Conservation (phyloP, 495 filamentous ascomycete genomes). For the Podospora didyma region DNA sequence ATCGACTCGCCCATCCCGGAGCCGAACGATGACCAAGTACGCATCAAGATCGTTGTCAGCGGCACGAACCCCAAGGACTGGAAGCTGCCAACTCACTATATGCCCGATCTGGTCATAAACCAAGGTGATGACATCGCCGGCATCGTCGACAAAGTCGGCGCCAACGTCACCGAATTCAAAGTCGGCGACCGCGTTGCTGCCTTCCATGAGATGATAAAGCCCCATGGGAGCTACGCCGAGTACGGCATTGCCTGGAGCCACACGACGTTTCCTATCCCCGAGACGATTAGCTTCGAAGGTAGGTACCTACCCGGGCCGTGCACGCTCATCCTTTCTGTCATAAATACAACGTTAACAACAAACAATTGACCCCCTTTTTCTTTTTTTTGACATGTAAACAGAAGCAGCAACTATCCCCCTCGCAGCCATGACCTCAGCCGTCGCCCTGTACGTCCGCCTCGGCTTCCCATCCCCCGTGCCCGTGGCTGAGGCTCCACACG, state of each 20-base stretch:
- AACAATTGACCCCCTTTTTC: no score
- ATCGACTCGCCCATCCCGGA: slow-evolving; percentile 59
- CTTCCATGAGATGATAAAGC: slow-evolving; percentile 56
- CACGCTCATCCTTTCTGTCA: no score
- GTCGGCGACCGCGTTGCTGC: slow-evolving; percentile 66
- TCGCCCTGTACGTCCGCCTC: slow-evolving; percentile 58
- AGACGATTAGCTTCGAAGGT: slow-evolving; percentile 64
- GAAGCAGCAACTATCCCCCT: slow-evolving; percentile 70
- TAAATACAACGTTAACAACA: no score
- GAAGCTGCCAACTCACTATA: slow-evolving; percentile 46
- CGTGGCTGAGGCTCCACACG: slow-evolving; percentile 17
- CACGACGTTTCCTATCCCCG: slow-evolving; percentile 66
- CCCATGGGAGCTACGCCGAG: slow-evolving; percentile 64
- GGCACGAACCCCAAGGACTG: slow-evolving; percentile 81
- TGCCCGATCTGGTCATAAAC: slow-evolving; percentile 34
- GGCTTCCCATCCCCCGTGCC: slow-evolving; percentile 64
- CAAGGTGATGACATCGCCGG: slow-evolving; percentile 72
- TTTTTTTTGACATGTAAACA: slow-evolving; percentile 7
- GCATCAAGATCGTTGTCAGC: slow-evolving; percentile 65
- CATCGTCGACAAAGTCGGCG: slow-evolving; percentile 57
- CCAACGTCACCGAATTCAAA: slow-evolving; percentile 57
- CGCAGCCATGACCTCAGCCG: slow-evolving; percentile 68
- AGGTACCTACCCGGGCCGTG: slow-evolving; percentile 4
- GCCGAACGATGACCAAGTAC: slow-evolving; percentile 57
- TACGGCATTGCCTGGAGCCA: slow-evolving; percentile 64